These are phyloP conservation scores for Botrytis elliptica DNA, from an alignment of 2,329 filamentous ascomycete genomes.

Conservation along the genomic window DNA sequence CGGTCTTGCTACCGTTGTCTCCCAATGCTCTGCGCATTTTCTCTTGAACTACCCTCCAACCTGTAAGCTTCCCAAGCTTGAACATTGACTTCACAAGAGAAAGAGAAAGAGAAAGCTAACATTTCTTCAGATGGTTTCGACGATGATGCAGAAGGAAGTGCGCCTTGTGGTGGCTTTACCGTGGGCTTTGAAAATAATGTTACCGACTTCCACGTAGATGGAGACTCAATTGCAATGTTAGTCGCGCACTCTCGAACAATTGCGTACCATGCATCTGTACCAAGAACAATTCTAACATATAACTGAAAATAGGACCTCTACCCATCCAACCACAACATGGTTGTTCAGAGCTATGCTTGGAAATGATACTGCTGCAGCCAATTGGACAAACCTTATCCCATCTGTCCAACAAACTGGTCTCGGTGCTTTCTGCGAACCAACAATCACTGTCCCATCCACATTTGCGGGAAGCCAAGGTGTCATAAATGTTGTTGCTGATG, in stretches of 20 bases:
- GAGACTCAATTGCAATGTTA: conserved; percentile 49
- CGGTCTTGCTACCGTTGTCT: conserved; percentile 22
- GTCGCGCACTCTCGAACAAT: background rate
- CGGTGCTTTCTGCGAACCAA: conserved; percentile 53
- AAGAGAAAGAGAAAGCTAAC: conserved; percentile 14
- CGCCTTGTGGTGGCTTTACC: conserved; percentile 56
- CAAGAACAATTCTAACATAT: conserved; percentile 30
- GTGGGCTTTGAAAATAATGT: conserved; percentile 50
- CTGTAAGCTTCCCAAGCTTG: conserved; percentile 25
- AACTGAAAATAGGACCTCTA: conserved; percentile 37
- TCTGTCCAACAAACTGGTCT: conserved; percentile 55
- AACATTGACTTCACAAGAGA: too few species aligned
- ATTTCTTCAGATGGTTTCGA: conserved; percentile 45
- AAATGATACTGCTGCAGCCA: conserved; percentile 43
- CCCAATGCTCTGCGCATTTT: conserved; percentile 53
- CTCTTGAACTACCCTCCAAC: conserved; percentile 48
- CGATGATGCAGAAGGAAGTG: conserved; percentile 46
- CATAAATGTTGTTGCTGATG: conserved; percentile 51
- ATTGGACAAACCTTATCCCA: conserved; percentile 55
- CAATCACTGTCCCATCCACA: conserved; percentile 48
- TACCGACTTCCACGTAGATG: conserved; percentile 58
- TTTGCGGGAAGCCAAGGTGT: conserved; percentile 57
- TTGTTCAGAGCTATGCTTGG: conserved; percentile 59
- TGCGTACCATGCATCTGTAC: background rate
- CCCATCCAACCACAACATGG: conserved; percentile 55